phyloP scores from a whole-genome alignment of 345 rosid species.

The Hibiscus tridactylites region DNA sequence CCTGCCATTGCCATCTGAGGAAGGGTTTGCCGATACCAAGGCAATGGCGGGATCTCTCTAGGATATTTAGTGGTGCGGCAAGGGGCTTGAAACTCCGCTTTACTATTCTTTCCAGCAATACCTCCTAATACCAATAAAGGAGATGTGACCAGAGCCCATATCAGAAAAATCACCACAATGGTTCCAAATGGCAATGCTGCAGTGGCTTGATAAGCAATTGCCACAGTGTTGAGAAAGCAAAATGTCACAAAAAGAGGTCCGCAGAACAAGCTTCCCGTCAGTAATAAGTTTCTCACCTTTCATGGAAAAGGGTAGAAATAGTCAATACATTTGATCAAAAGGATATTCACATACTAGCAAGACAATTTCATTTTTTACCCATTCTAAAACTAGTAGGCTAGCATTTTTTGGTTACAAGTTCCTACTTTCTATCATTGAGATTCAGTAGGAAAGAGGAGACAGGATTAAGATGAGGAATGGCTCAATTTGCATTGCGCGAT shows the following conservation, averaged over 20 bases:
- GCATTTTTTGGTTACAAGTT: not conserved
- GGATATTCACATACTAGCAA: not conserved
- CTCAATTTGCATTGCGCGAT: not conserved
- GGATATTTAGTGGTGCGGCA: conserved; percentile 45
- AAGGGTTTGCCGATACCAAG: conserved; percentile 35
- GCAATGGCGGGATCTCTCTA: conserved; percentile 38
- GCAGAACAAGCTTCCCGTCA: conserved; percentile 36
- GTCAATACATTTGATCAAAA: not conserved
- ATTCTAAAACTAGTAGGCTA: not conserved
- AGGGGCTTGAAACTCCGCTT: conserved; percentile 45
- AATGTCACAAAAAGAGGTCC: conserved; percentile 41
- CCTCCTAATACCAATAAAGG: conserved; percentile 45
- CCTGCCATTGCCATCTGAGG: conserved; percentile 60
- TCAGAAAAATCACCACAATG: conserved; percentile 35
- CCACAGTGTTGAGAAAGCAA: not conserved
- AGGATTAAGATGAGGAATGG: not conserved
- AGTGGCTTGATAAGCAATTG: not conserved
- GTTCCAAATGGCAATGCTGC: conserved; percentile 3
- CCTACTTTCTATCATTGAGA: not conserved
- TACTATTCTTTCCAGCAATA: conserved; percentile 46
- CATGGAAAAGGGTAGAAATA: not conserved
- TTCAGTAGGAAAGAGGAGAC: not conserved
- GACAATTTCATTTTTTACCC: not conserved
- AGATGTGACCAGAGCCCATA: conserved; percentile 42
- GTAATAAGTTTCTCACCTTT: conserved; percentile 39